Evolutionary conservation across 768 basidiomycete species (phyloP).

Genomic region (Floccularia luteovirens): DNA sequence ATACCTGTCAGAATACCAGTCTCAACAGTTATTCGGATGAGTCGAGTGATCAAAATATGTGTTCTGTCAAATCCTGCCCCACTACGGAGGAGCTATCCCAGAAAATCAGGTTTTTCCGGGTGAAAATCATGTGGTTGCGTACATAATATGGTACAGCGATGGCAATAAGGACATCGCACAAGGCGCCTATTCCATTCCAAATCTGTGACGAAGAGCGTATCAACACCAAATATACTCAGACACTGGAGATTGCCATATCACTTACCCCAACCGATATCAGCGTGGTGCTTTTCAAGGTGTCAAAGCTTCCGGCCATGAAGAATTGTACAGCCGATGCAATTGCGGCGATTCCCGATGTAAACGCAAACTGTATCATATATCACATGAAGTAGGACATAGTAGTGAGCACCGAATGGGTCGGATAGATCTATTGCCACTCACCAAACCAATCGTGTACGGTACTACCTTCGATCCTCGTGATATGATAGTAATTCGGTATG

Average conservation of each 20-base stretch:
- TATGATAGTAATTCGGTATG: constrained; percentile 19
- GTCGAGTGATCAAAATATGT: constrained; percentile 18
- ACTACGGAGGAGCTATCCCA: constrained; percentile 15
- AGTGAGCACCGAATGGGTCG: too few relatives aligned
- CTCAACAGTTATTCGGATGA: constrained; percentile 19
- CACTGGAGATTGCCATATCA: too few relatives aligned
- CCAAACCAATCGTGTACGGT: constrained; percentile 14
- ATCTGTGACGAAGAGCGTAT: too few relatives aligned
- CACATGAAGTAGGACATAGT: background rate
- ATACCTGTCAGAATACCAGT: constrained; percentile 21
- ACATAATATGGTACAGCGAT: constrained; percentile 23
- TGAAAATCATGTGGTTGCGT: constrained; percentile 2
- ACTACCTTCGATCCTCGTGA: constrained; percentile 11
- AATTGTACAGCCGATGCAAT: constrained; percentile 15
- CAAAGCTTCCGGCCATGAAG: constrained; percentile 12
- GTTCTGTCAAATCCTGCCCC: constrained; percentile 18
- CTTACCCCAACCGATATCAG: constrained; percentile 18
- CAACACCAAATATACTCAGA: too few relatives aligned
- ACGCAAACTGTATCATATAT: constrained; percentile 9
- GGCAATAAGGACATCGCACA: constrained; percentile 22
- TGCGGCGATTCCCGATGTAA: constrained; percentile 13
- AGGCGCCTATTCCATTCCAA: constrained; percentile 20
- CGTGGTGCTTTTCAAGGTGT: constrained; percentile 7
- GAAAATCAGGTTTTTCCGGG: background rate
- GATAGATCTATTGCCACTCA: constrained; percentile 6